Evolutionary conservation across 257 asterid genomes (phyloP).

Genomic region (Penstemon davidsonii): DNA sequence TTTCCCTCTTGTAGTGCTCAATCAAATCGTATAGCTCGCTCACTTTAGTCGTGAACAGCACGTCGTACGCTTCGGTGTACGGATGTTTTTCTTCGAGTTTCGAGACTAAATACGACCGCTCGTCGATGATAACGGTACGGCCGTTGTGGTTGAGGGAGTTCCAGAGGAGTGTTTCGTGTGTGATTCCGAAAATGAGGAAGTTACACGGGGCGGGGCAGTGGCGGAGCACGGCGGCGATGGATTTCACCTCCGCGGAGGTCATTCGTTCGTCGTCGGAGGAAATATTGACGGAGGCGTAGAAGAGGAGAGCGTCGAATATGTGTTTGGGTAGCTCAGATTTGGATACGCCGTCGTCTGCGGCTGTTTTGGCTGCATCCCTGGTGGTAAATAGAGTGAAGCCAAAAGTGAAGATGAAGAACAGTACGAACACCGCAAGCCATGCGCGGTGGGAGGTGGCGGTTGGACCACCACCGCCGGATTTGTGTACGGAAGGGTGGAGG

Average conservation of each 20-base stretch:
- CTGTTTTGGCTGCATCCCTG: conserved; percentile 35
- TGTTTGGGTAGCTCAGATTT: conserved; percentile 40
- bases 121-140: conserved; percentile 74
- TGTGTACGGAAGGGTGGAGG: conserved; percentile 60
- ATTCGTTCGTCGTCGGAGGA: conserved; percentile 40
- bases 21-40: conserved; percentile 61
- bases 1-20: conserved; percentile 45
- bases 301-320: conserved; percentile 63
- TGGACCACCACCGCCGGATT: conserved; percentile 39
- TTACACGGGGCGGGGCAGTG: conserved; percentile 65
- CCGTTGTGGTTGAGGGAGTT: conserved; percentile 68
- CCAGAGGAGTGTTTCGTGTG: conserved; percentile 84
- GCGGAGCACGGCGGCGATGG: conserved; percentile 59
- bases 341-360: conserved; percentile 16
- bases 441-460: conserved; percentile 48
- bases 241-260: conserved; percentile 51
- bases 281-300: conserved; percentile 61
- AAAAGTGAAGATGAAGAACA: conserved; percentile 61
- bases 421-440: conserved; percentile 45
- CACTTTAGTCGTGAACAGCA: conserved; percentile 59
- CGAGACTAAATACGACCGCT: conserved; percentile 53
- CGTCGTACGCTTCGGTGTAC: conserved; percentile 79
- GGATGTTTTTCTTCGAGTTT: conserved; percentile 54
- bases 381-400: conserved; percentile 58
- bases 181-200: conserved; percentile 75